Evolutionary conservation across 1,284 basidiomycete genomes (phyloP).

Genomic region (Inonotus obliquus): DNA sequence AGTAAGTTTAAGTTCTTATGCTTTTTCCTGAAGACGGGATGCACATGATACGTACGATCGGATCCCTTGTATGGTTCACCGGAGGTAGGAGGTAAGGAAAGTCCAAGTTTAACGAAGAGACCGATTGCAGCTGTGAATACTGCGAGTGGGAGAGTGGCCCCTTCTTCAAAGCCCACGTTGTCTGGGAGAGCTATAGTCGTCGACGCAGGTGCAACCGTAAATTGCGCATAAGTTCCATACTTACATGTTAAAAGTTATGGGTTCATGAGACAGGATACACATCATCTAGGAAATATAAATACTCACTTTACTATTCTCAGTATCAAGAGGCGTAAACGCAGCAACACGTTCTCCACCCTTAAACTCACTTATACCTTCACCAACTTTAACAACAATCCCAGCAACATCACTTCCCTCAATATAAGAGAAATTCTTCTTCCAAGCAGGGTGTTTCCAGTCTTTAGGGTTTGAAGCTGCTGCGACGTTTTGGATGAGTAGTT

Average conservation of each 20-base stretch:
- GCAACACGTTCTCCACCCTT: constrained; percentile 21
- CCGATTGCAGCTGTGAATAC: constrained; percentile 32
- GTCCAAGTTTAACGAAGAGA: constrained; percentile 24
- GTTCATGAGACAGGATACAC: not conserved
- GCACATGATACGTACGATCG: not conserved
- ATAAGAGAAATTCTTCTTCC: constrained; percentile 9
- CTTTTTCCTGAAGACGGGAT: no score
- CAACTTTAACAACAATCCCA: constrained; percentile 18
- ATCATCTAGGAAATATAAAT: no score
- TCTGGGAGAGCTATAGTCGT: constrained; percentile 10
- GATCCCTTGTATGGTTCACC: not conserved
- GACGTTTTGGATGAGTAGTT: constrained; percentile 32
- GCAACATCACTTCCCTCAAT: constrained; percentile 22
- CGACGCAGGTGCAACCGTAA: constrained; percentile 12
- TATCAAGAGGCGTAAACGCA: constrained; percentile 26
- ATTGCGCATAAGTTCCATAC: constrained; percentile 16
- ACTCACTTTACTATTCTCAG: constrained; percentile 13
- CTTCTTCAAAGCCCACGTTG: constrained; percentile 27
- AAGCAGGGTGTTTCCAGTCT: constrained; percentile 25
- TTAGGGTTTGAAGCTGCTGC: constrained; percentile 31
- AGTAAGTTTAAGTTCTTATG: no score
- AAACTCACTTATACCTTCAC: constrained; percentile 18
- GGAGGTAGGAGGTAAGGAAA: constrained; percentile 18
- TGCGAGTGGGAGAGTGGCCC: constrained; percentile 29
- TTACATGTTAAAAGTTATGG: not conserved